phyloP scores from a whole-genome alignment of 2,329 filamentous ascomycete genomes.

The Fusarium drepaniforme region DNA sequence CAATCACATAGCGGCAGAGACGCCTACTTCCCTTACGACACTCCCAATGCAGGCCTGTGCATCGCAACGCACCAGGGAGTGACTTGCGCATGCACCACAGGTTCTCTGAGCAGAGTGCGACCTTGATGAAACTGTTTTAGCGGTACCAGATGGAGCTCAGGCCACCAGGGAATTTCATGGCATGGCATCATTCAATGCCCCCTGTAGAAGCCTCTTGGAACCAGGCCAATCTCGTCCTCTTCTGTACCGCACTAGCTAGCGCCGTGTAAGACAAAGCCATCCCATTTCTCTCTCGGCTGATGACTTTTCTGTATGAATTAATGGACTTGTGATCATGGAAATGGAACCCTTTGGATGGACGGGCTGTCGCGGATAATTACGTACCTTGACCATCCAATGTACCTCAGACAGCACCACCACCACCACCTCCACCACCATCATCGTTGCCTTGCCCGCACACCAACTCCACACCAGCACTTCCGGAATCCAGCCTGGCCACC shows the following conservation, averaged over 20 bases:
- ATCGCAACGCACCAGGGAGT: conserved; percentile 12
- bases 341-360: background rate
- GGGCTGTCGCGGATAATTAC: conserved; percentile 14
- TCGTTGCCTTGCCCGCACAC: conserved; percentile 20
- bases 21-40: conserved; percentile 25
- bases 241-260: background rate
- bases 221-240: background rate
- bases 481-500: conserved; percentile 20
- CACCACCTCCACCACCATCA: conserved; percentile 20
- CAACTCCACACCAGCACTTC: conserved; percentile 12
- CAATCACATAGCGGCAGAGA: conserved; percentile 30
- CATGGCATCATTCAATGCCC: background rate
- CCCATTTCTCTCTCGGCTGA: background rate
- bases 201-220: background rate
- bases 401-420: conserved; percentile 23
- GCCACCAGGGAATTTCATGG: background rate
- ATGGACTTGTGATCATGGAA: background rate
- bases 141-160: background rate
- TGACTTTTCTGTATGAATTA: background rate
- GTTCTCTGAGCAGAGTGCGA: conserved; percentile 21
- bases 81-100: conserved; percentile 34
- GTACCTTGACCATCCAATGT: conserved; percentile 18
- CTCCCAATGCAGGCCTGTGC: conserved; percentile 32
- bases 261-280: background rate
- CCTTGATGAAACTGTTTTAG: conserved; percentile 10